Base-by-base conservation (phyloP, 2,329 filamentous ascomycete genomes). In the Rutstroemia sp. region DNA sequence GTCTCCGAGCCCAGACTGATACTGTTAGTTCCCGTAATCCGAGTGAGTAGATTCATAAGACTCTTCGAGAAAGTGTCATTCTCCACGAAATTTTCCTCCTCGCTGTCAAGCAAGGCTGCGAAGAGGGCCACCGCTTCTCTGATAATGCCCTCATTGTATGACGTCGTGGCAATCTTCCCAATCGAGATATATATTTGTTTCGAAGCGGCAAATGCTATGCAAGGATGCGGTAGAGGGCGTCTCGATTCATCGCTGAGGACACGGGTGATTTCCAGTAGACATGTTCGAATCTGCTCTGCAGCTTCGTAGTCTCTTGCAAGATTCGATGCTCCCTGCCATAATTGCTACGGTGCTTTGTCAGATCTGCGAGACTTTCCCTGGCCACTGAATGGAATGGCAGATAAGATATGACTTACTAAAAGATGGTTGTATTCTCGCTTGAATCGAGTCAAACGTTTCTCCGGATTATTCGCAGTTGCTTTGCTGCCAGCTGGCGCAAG, bases 51-150 rank as follows among this genome's bases (percentile, higher is more conserved):
- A 64, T 90, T 89, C 68, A 95, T 94, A 67, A 99, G 73, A 66
- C 89, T 92, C 57, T 86, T 82, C 2, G 94, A 90, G 70, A 99
- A 99, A 54, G 83, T 79, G 34, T 86, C 82, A 67, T 88, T 95
- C 68, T 95, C 89, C 48, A 96, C 83, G 67, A 97, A 95, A 38
- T 91, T 90, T 69, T 96, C 94, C 73, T 96, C 92, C 71, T 97
- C 94, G 70, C 91, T 94, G 73, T 99, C 94, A 66, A 97, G 89
- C 61, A 99, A 79, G 16, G 90, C 91, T 57, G 89, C 90, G 72
- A 96, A 96, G 68, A 96, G 85, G 42, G 86, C 77, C 39, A 96
- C 87, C 25, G 89, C 88, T 67, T 92, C 88, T 62, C 87, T 85
- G 64, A 97, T 87, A 67, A 96, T 86, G 68, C 83, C 86, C 65